phyloP scores from a whole-genome alignment of 257 asterid species.

The Scutellaria baicalensis region DNA sequence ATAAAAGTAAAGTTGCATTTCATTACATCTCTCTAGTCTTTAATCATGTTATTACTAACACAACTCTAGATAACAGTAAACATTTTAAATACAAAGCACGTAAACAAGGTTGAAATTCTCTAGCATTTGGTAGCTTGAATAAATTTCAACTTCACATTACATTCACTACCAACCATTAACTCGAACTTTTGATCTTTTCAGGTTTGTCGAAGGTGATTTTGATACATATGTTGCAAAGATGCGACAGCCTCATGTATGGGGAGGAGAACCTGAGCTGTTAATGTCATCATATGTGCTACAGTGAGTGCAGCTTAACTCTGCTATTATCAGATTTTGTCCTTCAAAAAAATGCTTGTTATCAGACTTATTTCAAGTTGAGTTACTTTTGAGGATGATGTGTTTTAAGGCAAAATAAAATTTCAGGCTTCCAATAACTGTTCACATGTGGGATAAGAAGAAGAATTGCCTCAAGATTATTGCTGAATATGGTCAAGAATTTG shows the following conservation, averaged over 20 bases:
- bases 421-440: conserved; percentile 61
- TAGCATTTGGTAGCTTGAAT: not conserved
- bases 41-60: not conserved
- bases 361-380: too few relatives aligned
- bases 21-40: not conserved
- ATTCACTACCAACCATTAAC: not conserved
- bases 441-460: conserved; percentile 57
- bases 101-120: not conserved
- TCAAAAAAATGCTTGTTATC: too few relatives aligned
- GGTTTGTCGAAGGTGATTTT: conserved; percentile 78
- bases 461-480: conserved; percentile 46
- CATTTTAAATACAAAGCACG: not conserved
- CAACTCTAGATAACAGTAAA: not conserved
- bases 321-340: not conserved
- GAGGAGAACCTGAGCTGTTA: conserved; percentile 75
- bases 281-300: conserved; percentile 67
- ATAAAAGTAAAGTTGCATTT: not conserved
- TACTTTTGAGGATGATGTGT: not conserved
- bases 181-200: conserved; percentile 8
- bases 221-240: conserved; percentile 53
- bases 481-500: conserved; percentile 68
- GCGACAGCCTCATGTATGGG: conserved; percentile 70
- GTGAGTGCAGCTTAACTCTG: conserved; percentile 24
- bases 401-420: conserved; percentile 1
- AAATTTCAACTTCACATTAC: not conserved